Evolutionary conservation across 2,329 filamentous ascomycete species (phyloP).

Genomic region (Sclerotinia minor): DNA sequence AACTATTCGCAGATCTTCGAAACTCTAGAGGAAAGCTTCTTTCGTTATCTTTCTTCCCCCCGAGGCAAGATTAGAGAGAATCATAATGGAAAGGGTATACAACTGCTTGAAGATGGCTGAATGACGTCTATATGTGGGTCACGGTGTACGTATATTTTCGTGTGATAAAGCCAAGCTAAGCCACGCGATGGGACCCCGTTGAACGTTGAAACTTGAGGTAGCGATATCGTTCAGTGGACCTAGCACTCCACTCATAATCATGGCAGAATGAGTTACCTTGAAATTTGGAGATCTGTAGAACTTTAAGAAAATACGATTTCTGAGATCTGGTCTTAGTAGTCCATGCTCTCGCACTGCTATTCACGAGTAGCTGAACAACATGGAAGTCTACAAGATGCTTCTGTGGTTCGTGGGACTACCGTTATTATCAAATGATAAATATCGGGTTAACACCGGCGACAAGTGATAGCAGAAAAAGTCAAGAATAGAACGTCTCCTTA

Average conservation of each 20-base stretch:
- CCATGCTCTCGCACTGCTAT: background rate
- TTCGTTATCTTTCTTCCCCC: background rate
- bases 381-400: background rate
- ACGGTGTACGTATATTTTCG: background rate
- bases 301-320: background rate
- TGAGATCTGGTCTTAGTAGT: background rate
- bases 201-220: background rate
- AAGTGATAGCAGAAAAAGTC: background rate
- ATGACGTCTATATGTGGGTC: background rate
- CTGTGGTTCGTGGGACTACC: background rate
- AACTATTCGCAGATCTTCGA: background rate
- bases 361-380: background rate
- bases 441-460: constrained; percentile 8
- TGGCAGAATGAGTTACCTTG: background rate
- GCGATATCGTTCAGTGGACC: background rate
- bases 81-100: background rate
- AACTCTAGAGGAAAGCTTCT: background rate
- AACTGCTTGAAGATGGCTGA: background rate
- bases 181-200: background rate
- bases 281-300: background rate
- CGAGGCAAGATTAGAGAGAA: background rate
- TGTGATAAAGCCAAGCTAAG: background rate
- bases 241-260: background rate
- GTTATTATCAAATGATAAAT: background rate
- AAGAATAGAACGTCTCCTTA: background rate